Percentiles rank a stretch among this genome's conserved stretches.
These are phyloP conservation scores for Paratinospora sagittata DNA, from an alignment of 164 flowering plant species.

Conservation along the genomic window DNA sequence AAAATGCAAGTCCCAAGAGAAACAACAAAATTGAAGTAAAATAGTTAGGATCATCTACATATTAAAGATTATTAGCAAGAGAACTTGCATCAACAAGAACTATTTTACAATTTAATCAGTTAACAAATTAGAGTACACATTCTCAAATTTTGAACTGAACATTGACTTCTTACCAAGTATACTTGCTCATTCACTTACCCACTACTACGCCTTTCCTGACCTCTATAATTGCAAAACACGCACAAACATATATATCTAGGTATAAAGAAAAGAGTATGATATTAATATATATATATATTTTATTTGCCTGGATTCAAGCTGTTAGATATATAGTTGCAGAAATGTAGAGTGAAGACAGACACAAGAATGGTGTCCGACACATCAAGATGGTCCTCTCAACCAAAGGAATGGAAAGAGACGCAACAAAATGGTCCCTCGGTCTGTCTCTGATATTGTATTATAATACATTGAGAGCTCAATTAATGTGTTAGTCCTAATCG, in stretches of 20 bases:
- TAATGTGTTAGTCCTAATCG: not conserved
- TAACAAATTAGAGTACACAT: too few relatives aligned
- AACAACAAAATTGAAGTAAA: too few relatives aligned
- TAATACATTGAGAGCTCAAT: not conserved
- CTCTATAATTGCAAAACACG: not conserved
- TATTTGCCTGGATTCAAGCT: not conserved
- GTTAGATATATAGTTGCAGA: not conserved
- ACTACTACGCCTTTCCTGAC: too few relatives aligned
- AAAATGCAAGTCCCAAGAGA: too few relatives aligned
- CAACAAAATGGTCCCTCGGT: not conserved
- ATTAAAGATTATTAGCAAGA: too few relatives aligned
- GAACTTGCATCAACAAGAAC: too few relatives aligned
- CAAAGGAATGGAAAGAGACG: not conserved
- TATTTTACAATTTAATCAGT: too few relatives aligned
- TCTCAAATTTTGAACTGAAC: too few relatives aligned
- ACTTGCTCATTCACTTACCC: too few relatives aligned
- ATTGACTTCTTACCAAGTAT: too few relatives aligned
- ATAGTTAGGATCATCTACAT: too few relatives aligned
- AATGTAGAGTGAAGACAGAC: not conserved
- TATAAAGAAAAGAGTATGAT: too few relatives aligned
- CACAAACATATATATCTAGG: not conserved
- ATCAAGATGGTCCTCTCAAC: not conserved
- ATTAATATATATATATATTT: not conserved
- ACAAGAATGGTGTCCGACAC: not conserved
- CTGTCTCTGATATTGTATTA: not conserved